A percentile compares a stretch with the other conserved stretches of the same genome.
phyloP scores from a whole-genome alignment of 306 rosid species.

The Castanospermum australe region DNA sequence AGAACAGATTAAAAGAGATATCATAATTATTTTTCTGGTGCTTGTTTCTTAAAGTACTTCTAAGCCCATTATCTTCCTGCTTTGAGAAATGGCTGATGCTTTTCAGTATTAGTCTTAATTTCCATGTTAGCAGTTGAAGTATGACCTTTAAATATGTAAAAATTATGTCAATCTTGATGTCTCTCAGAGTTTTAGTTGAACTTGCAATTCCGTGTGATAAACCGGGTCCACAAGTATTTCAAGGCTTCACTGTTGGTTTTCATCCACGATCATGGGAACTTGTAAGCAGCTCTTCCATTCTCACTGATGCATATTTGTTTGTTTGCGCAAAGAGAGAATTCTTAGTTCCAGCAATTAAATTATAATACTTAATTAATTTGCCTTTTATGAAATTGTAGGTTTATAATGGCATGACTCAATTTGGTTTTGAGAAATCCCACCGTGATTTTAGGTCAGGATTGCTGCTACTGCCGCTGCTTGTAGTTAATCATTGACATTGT shows the following conservation, averaged over 20 bases:
- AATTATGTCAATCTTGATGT: constrained; percentile 30
- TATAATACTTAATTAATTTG: background rate
- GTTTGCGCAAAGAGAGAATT: background rate
- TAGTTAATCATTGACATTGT: constrained; percentile 15
- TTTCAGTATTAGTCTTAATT: constrained; percentile 21
- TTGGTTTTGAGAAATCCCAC: constrained; percentile 71
- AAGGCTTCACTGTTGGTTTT: constrained; percentile 94
- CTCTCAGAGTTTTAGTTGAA: constrained; percentile 72
- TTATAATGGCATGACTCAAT: constrained; percentile 84
- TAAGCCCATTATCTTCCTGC: background rate
- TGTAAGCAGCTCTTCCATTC: constrained; percentile 54
- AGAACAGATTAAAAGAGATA: background rate
- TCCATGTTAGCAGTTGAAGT: constrained; percentile 12
- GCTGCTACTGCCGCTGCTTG: background rate
- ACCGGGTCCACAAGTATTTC: constrained; percentile 76
- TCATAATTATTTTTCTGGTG: constrained; percentile 4
- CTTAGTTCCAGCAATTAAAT: constrained; percentile 9
- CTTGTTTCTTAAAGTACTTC: constrained; percentile 15
- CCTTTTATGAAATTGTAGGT: constrained; percentile 60
- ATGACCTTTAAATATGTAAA: constrained; percentile 22
- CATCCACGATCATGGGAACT: constrained; percentile 98
- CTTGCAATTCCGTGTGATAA: constrained; percentile 77
- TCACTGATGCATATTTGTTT: constrained; percentile 9
- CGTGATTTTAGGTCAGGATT: constrained; percentile 67
- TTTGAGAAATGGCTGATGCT: constrained; percentile 1